phyloP scores from a whole-genome alignment of 805 yeast species.

The Tetrapisispora nanseiensis region DNA sequence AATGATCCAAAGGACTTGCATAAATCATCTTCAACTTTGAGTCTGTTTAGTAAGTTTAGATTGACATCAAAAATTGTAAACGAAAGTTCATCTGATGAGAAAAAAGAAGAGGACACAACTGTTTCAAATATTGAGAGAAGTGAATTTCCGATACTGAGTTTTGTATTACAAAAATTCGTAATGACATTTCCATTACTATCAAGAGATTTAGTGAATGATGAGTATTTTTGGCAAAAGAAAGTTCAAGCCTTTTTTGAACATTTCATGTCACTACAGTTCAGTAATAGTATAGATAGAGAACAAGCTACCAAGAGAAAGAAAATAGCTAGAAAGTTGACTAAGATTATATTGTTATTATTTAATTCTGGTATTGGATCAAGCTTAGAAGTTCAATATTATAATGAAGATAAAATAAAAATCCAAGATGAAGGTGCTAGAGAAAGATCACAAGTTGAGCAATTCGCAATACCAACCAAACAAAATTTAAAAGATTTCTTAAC shows the following conservation, averaged over 20 bases:
- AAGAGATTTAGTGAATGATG: slow-evolving; percentile 31
- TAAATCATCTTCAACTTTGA: background rate
- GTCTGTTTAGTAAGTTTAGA: background rate
- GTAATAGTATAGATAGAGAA: slow-evolving; percentile 65
- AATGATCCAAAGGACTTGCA: slow-evolving; percentile 32
- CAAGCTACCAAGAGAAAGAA: slow-evolving; percentile 64
- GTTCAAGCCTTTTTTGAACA: slow-evolving; percentile 77
- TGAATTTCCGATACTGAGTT: slow-evolving; percentile 59
- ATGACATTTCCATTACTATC: slow-evolving; percentile 69
- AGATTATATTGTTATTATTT: slow-evolving; percentile 55
- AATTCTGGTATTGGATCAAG: slow-evolving; percentile 64
- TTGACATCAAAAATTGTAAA: background rate
- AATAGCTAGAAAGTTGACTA: slow-evolving; percentile 48
- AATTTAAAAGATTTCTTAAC: slow-evolving; percentile 27
- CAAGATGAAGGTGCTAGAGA: slow-evolving; percentile 23
- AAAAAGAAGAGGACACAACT: slow-evolving; percentile 3
- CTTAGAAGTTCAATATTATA: slow-evolving; percentile 43
- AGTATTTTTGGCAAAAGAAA: slow-evolving; percentile 68
- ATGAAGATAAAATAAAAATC: slow-evolving; percentile 25
- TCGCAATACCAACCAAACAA: slow-evolving; percentile 35
- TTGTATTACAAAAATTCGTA: slow-evolving; percentile 52
- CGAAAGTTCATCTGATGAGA: slow-evolving; percentile 9
- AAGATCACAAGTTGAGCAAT: slow-evolving; percentile 25
- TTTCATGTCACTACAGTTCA: slow-evolving; percentile 61
- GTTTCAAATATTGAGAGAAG: slow-evolving; percentile 10